Conservation (phyloP, 805 yeast genomes). For the Alloascoidea hylecoeti region DNA sequence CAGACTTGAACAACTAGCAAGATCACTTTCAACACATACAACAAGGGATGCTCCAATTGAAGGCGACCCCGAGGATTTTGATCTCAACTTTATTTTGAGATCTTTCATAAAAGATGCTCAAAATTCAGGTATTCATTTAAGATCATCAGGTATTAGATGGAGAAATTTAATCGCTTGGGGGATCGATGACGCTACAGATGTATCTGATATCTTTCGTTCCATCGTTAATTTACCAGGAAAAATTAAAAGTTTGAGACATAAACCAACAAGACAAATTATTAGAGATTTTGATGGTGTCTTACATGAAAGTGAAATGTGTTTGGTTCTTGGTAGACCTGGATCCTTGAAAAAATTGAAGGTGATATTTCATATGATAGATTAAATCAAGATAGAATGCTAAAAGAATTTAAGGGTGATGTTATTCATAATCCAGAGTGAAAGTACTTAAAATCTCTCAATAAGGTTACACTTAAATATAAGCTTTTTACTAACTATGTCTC, state of each 20-base stretch:
- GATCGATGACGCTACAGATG: slow-evolving; percentile 32
- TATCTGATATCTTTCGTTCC: slow-evolving; percentile 23
- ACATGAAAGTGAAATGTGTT: slow-evolving; percentile 52
- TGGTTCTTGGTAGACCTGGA: slow-evolving; percentile 65
- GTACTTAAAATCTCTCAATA: slow-evolving; percentile 8
- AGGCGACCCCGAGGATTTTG: slow-evolving; percentile 16
- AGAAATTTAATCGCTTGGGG: slow-evolving; percentile 27
- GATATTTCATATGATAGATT: slow-evolving; percentile 49
- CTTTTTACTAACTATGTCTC: not conserved
- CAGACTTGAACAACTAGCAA: slow-evolving; percentile 11
- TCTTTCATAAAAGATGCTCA: slow-evolving; percentile 12
- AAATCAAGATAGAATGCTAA: slow-evolving; percentile 42
- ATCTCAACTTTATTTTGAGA: slow-evolving; percentile 15
- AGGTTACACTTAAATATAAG: too few relatives aligned
- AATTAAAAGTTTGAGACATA: slow-evolving; percentile 3
- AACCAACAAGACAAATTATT: slow-evolving; percentile 11
- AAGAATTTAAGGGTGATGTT: slow-evolving; percentile 35
- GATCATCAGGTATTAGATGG: slow-evolving; percentile 21
- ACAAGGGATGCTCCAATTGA: slow-evolving; percentile 10
- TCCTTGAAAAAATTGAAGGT: slow-evolving; percentile 44
- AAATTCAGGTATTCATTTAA: slow-evolving; percentile 18
- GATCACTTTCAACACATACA: slow-evolving; percentile 12
- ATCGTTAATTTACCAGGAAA: slow-evolving; percentile 10
- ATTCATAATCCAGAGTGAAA: slow-evolving; percentile 21
- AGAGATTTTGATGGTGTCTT: slow-evolving; percentile 23